Evolutionary conservation across 768 basidiomycete species (phyloP), one percentile per base, ranked within the genome.

Genomic region (Suillus clintonianus): DNA sequence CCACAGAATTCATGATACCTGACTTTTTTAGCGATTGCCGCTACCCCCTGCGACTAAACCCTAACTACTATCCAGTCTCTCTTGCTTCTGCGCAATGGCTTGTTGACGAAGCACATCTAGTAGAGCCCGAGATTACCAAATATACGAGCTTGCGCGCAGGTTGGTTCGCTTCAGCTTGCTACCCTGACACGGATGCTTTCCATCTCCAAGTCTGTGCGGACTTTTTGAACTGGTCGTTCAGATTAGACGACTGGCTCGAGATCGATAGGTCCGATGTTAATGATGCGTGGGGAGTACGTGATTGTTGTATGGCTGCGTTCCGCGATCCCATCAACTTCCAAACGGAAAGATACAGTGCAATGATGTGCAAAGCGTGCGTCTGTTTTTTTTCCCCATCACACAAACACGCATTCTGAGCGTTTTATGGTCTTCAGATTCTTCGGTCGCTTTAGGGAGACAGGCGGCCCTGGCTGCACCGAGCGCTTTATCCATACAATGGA

Each of bases 161-260:
- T 88, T 65, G 32, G 5, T 83, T 91, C 66, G 85, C 87, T 39
- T 87, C 87, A 3, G 83, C 79, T 70, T 88, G 86, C 72, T 91
- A 90, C 72, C 81, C 85, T 62, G 82, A 82, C 30, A 78, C 84
- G 24, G 76, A 83, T n/a, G 72, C 79, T 48, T 82, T 85, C 65
- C 84, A 85, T 56, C 82, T 91, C 42, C 85, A 86, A 36, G 83
- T 88, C 64, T 82, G 87, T 65, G 83, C 85, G 4, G 89, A 91
- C 74, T 90, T 89, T 68, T 83, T 91, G 85, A 77, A 75, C 65
- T 79, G 74, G 69, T 66, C 80, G 45, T 81, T 82, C 48, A 78
- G 78, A 47, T 68, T 80, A 64, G 79, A 81, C 64, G 51, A 53
- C 30, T 53, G 51, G 51, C 51, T 53, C 17, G 51, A 53, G 30